Evolutionary conservation across 2,329 filamentous ascomycete species (phyloP).

Genomic region (Colletotrichum tabaci): DNA sequence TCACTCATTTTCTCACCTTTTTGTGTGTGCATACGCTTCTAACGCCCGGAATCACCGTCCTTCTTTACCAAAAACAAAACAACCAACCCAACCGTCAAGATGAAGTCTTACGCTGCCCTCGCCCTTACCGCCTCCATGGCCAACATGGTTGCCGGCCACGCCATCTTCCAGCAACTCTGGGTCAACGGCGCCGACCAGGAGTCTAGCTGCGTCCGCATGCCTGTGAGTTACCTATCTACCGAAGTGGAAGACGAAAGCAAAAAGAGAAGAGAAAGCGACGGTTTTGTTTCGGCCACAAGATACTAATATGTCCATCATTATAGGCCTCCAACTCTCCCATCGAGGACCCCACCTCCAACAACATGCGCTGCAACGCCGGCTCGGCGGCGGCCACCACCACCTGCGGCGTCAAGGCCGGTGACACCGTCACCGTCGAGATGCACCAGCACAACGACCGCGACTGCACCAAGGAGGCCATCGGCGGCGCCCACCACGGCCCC

Average conservation of each 20-base stretch:
- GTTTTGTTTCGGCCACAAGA: too few species aligned
- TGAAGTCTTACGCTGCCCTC: conserved; percentile 39
- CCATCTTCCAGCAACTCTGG: conserved; percentile 67
- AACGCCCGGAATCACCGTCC: conserved; percentile 35
- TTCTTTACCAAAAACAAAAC: conserved; percentile 17
- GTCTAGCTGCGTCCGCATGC: conserved; percentile 41
- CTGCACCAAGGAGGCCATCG: conserved; percentile 64
- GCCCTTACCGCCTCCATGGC: conserved; percentile 40
- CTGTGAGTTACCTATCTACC: conserved; percentile 11
- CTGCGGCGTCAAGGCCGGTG: conserved; percentile 49
- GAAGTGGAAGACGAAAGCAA: too few species aligned
- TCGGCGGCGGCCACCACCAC: conserved; percentile 52
- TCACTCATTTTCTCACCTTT: conserved; percentile 38
- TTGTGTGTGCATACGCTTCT: conserved; percentile 33
- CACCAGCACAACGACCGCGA: conserved; percentile 59
- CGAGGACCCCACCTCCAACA: conserved; percentile 54
- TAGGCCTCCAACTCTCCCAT: conserved; percentile 57
- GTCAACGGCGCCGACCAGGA: conserved; percentile 53
- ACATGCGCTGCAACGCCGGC: conserved; percentile 60
- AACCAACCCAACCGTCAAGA: conserved; percentile 26
- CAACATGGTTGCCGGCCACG: conserved; percentile 55
- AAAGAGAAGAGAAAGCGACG: too few species aligned
- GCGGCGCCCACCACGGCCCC: conserved; percentile 67
- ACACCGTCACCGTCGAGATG: conserved; percentile 62
- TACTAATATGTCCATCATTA: background rate